Evolutionary conservation across 495 filamentous ascomycete species (phyloP).

Genomic region (Cenococcum geophilum): DNA sequence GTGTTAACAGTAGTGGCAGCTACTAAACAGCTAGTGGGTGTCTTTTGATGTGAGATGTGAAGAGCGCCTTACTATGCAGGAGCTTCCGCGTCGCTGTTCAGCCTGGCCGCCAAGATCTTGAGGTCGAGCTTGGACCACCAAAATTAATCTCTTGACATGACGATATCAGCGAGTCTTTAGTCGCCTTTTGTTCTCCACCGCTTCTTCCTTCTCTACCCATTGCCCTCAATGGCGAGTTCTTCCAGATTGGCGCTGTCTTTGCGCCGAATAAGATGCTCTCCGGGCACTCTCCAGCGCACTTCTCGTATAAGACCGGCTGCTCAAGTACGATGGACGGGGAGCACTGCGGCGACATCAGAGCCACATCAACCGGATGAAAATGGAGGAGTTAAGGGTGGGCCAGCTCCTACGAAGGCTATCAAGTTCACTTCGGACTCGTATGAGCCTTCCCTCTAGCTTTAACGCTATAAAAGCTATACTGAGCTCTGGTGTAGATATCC

Average conservation of each 20-base stretch:
- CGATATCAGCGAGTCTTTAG: no score
- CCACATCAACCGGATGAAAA: slow-evolving; percentile 35
- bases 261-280: slow-evolving; percentile 17
- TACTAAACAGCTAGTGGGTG: slow-evolving; percentile 1
- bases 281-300: slow-evolving; percentile 1
- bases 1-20: slow-evolving; percentile 1
- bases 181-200: background rate
- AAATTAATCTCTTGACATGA: no score
- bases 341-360: slow-evolving; percentile 40
- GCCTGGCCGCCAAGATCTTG: slow-evolving; percentile 12
- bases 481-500: slow-evolving; percentile 54
- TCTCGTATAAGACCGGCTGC: slow-evolving; percentile 14
- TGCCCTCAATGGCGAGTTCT: slow-evolving; percentile 26
- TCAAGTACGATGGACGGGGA: slow-evolving; percentile 26
- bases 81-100: slow-evolving; percentile 32
- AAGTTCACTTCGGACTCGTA: slow-evolving; percentile 74
- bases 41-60: slow-evolving; percentile 7
- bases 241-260: slow-evolving; percentile 22
- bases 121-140: no score
- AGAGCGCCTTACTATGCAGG: slow-evolving; percentile 16
- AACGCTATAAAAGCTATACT: slow-evolving; percentile 5
- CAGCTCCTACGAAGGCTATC: slow-evolving; percentile 47
- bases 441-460: slow-evolving; percentile 4
- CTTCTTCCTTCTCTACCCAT: background rate
- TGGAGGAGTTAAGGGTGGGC: slow-evolving; percentile 31